Evolutionary conservation across 2,329 filamentous ascomycete genomes (phyloP).

Genomic region (Botrytis byssoidea): DNA sequence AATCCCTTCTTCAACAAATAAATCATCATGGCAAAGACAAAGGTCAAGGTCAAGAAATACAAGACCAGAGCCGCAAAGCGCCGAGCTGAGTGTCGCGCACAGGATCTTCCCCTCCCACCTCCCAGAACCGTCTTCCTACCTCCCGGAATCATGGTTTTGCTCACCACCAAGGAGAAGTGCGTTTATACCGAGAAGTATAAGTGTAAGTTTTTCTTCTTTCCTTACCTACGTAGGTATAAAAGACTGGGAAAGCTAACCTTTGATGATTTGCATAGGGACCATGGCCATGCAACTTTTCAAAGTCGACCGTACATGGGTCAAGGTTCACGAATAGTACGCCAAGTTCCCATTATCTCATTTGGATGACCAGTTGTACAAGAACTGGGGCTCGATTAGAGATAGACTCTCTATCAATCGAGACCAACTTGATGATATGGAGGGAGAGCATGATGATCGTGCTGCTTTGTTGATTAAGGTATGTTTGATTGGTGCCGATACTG

Average conservation of each 20-base stretch:
- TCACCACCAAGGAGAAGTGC: too few relatives aligned
- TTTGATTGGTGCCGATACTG: background rate
- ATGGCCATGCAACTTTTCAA: background rate
- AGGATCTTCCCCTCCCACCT: background rate
- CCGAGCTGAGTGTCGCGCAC: background rate
- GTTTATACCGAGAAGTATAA: background rate
- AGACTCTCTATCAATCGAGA: background rate
- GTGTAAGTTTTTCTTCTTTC: background rate
- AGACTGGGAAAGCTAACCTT: background rate
- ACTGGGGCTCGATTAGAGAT: background rate
- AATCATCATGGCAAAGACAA: background rate
- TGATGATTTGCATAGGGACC: background rate
- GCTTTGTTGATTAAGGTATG: background rate
- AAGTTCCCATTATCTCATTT: background rate
- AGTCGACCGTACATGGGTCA: background rate
- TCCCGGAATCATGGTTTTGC: rapidly evolving
- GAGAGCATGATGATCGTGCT: background rate
- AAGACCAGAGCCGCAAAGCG: background rate
- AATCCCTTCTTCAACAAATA: background rate
- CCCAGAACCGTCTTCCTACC: background rate
- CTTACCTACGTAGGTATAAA: background rate
- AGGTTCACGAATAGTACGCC: background rate
- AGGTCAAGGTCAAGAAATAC: background rate
- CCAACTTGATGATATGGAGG: background rate
- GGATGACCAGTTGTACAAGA: background rate